These are phyloP conservation scores for Asterophora lycoperdoides DNA, from an alignment of 768 basidiomycete species.

Conservation along the genomic window DNA sequence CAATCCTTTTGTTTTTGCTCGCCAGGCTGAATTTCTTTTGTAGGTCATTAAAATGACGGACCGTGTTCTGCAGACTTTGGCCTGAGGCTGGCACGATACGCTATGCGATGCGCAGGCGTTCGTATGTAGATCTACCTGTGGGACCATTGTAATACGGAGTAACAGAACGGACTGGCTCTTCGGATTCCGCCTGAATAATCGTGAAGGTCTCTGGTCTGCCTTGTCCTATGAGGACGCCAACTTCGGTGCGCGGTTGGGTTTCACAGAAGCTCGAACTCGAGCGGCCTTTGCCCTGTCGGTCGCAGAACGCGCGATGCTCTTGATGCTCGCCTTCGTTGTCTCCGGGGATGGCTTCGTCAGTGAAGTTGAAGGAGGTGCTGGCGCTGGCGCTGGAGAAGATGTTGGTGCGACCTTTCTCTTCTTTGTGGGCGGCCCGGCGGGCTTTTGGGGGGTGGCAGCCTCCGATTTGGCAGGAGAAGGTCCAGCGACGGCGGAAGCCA, in stretches of 20 bases:
- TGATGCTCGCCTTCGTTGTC: constrained; percentile 16
- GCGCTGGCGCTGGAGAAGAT: neutral
- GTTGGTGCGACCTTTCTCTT: constrained; percentile 15
- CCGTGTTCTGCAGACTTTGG: constrained; percentile 54
- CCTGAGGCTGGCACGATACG: constrained; percentile 26
- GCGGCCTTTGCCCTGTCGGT: constrained; percentile 35
- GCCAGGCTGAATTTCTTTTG: neutral
- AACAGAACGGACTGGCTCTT: constrained; percentile 1
- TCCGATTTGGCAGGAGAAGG: constrained; percentile 1
- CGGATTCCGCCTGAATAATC: neutral
- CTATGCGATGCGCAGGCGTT: neutral
- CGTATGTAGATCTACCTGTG: constrained; percentile 4
- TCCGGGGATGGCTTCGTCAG: constrained; percentile 4
- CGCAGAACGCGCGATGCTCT: constrained; percentile 34
- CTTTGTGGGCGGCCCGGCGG: constrained; percentile 13
- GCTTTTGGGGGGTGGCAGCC: neutral
- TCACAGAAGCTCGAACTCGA: constrained; percentile 24
- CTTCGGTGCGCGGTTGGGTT: neutral
- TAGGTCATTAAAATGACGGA: constrained; percentile 70
- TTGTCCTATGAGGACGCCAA: neutral
- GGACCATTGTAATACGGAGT: constrained; percentile 7
- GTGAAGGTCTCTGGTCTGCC: neutral
- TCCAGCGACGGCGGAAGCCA: neutral
- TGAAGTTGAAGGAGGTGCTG: neutral
- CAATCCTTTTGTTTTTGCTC: neutral